Percentiles rank a stretch among this genome's conserved stretches.
phyloP scores from a whole-genome alignment of 2,329 filamentous ascomycete species.

The Bipolaris cookei region DNA sequence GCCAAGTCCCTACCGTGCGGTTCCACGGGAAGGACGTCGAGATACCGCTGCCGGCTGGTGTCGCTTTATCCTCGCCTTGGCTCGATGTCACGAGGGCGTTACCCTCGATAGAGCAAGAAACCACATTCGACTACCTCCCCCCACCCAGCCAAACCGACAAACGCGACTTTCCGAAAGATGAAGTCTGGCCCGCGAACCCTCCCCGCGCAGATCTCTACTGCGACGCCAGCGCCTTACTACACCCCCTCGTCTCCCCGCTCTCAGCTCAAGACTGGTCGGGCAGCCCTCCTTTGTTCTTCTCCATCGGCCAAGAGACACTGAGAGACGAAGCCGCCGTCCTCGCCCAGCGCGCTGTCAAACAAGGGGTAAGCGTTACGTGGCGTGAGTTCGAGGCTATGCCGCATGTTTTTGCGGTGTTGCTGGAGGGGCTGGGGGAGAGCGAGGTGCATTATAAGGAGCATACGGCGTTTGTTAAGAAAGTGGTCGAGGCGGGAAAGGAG shows the following conservation, averaged over 20 bases:
- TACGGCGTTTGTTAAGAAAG: constrained; percentile 40
- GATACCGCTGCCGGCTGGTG: constrained; percentile 71
- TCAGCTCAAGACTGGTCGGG: constrained; percentile 65
- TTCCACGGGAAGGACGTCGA: constrained; percentile 67
- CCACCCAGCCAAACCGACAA: constrained; percentile 48
- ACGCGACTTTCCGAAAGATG: constrained; percentile 55
- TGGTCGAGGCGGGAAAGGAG: constrained; percentile 32
- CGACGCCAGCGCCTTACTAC: constrained; percentile 54
- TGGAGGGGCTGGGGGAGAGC: constrained; percentile 43
- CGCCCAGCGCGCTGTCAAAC: constrained; percentile 61
- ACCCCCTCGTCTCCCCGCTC: constrained; percentile 73
- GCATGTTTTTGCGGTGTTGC: constrained; percentile 65
- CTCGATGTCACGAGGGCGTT: constrained; percentile 70
- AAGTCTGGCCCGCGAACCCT: constrained; percentile 54
- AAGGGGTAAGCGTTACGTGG: constrained; percentile 68
- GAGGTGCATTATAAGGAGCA: constrained; percentile 48
- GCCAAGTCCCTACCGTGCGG: constrained; percentile 54
- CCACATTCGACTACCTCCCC: constrained; percentile 69
- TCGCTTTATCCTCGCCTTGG: constrained; percentile 71
- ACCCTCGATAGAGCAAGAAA: constrained; percentile 61
- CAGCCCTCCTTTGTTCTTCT: constrained; percentile 70
- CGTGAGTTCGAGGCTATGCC: constrained; percentile 83
- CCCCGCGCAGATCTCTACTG: constrained; percentile 58
- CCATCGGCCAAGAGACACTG: constrained; percentile 73
- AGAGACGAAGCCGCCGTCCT: constrained; percentile 70